Evolutionary conservation across 2,329 filamentous ascomycete genomes (phyloP), one percentile per base, ranked within the genome.

Genomic region (Pestalotiopsis sp.): DNA sequence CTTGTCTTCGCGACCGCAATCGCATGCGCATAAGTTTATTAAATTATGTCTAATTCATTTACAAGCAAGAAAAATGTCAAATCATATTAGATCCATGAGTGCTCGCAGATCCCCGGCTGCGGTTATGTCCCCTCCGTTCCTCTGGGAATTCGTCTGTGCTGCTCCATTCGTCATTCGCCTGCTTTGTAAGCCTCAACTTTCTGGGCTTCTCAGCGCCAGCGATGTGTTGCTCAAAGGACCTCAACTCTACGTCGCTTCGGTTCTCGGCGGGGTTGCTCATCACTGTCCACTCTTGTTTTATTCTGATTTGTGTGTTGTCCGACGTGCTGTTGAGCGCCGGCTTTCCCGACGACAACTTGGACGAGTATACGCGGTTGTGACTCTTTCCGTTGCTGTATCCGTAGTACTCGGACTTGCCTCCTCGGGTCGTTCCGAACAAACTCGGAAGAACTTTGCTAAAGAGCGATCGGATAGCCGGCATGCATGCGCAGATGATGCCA

Each of bases 401-500:
- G 17, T 25, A 64, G 58, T 62, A 67, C 17, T 38, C 66, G 17
- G 72, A 73, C 11, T 69, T 67, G 23, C 61, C 45, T 12, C 65
- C 69, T 38, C 71, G 72, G 3, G 75, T 75, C 4, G 73, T 73
- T 11, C 74, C 72, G 63, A 78, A 78, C 5, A 76, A 38, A 41
- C 71, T 75, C 2, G 78, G 78, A 45, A 76, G 72, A 20, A 75
- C 52, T 2, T 73, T 67, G 58, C 74, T 74, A 49, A 79, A 72
- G 20, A 80, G 74, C 0, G 76, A 76, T 25, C 78, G 75, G 6
- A 77, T 71, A 12, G 78, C 75, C 9, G 78, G 78, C 74, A 80
- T 75, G 70, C 77, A 79, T 0, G 77, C 77, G 64, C 77, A 77
- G 39, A 77, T 76, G 27, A 79, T 73, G 12, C 77, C 75, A 0